Percentiles rank a stretch among this genome's conserved stretches.
These are phyloP conservation scores for Sclerotinia glacialis DNA, from an alignment of 2,329 filamentous ascomycete genomes.

Conservation along the genomic window DNA sequence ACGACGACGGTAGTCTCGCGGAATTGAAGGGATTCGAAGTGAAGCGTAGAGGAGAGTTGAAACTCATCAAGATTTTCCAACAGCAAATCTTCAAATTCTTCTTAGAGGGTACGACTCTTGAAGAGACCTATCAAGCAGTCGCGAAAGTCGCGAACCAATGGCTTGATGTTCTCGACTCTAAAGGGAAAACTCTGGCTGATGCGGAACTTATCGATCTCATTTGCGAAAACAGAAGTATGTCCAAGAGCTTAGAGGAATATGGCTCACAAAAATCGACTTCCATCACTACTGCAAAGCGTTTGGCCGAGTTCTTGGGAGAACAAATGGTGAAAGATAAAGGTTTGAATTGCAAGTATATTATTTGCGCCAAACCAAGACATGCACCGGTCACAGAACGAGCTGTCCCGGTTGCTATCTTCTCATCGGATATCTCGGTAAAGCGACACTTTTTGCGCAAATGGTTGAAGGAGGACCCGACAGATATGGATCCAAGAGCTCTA, in stretches of 20 bases:
- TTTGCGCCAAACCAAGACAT: slow-evolving; percentile 80
- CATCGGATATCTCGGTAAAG: slow-evolving; percentile 84
- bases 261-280: slow-evolving; percentile 94
- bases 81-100: slow-evolving; percentile 99
- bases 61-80: slow-evolving; percentile 99
- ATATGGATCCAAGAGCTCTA: slow-evolving; percentile 85
- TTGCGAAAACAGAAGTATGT: slow-evolving; percentile 98
- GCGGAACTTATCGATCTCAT: slow-evolving; percentile 99
- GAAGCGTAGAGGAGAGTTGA: slow-evolving; percentile 94
- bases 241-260: slow-evolving; percentile 95
- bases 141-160: slow-evolving; percentile 94
- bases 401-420: slow-evolving; percentile 94
- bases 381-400: slow-evolving; percentile 93
- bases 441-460: slow-evolving; percentile 89
- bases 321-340: slow-evolving; percentile 99
- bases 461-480: slow-evolving; percentile 86
- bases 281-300: slow-evolving; percentile 93
- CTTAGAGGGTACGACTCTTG: slow-evolving; percentile 80
- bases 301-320: slow-evolving; percentile 94
- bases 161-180: slow-evolving; percentile 90
- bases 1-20: slow-evolving; percentile 91
- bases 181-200: slow-evolving; percentile 85
- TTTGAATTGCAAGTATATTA: slow-evolving; percentile 99
- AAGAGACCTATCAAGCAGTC: slow-evolving; percentile 86
- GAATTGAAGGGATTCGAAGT: slow-evolving; percentile 97